Evolutionary conservation across 345 rosid species (phyloP).

Genomic region (Rhizophora apiculata): DNA sequence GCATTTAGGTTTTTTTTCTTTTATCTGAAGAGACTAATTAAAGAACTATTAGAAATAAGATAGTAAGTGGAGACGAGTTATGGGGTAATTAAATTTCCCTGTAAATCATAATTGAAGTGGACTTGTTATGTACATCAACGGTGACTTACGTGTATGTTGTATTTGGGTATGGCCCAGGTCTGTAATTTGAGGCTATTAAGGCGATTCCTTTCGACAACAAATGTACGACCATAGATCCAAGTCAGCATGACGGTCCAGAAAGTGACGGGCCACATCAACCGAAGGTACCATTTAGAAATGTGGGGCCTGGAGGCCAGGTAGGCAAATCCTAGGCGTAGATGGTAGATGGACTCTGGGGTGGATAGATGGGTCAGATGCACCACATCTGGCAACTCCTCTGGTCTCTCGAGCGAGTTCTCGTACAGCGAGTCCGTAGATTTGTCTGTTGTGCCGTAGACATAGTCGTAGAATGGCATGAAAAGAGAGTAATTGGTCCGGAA

Average conservation of each 20-base stretch:
- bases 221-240: conserved; percentile 44
- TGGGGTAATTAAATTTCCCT: no score
- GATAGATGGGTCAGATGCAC: conserved; percentile 65
- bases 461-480: conserved; percentile 27
- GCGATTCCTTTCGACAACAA: conserved; percentile 49
- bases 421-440: conserved; percentile 12
- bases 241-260: conserved; percentile 37
- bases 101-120: no score
- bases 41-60: no score
- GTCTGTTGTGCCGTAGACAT: conserved; percentile 24
- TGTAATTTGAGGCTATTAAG: conserved; percentile 48
- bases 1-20: no score
- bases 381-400: conserved; percentile 50
- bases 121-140: no score
- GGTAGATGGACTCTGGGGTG: conserved; percentile 59
- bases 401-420: conserved; percentile 17
- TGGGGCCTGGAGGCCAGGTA: conserved; percentile 54
- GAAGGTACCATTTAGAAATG: conserved; percentile 39
- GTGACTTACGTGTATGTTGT: conserved; percentile 47
- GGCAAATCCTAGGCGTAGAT: conserved; percentile 54
- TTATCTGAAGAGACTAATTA: no score
- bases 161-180: conserved; percentile 71
- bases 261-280: conserved; percentile 63
- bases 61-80: no score
- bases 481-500: conserved; percentile 28